A percentile compares a stretch with the other conserved stretches of the same genome.
These are phyloP conservation scores for Stygiomarasmius scandens DNA, from an alignment of 1,284 basidiomycete genomes.

Conservation along the genomic window DNA sequence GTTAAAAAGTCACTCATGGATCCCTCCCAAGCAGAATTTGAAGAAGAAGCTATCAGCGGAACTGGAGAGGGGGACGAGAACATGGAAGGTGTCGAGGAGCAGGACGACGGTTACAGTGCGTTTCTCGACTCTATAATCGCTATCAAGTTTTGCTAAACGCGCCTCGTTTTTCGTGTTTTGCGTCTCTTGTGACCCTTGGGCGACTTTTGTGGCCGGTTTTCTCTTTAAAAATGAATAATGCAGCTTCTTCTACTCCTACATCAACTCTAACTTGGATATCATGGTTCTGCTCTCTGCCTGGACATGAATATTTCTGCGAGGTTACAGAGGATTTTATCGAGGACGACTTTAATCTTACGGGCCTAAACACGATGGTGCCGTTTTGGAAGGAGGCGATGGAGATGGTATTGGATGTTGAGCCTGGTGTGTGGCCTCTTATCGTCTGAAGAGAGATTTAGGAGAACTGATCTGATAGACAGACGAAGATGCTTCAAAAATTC, in stretches of 20 bases:
- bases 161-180: slow-evolving; percentile 16
- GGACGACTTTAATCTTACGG: slow-evolving; percentile 99
- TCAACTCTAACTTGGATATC: slow-evolving; percentile 94
- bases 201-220: slow-evolving; percentile 19
- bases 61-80: slow-evolving; percentile 63
- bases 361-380: slow-evolving; percentile 91
- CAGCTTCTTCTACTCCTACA: slow-evolving; percentile 83
- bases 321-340: slow-evolving; percentile 99
- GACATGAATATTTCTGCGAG: slow-evolving; percentile 99
- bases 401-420: slow-evolving; percentile 99
- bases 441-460: background rate
- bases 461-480: slow-evolving; percentile 45
- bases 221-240: slow-evolving; percentile 9
- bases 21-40: slow-evolving; percentile 48
- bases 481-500: slow-evolving; percentile 91
- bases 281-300: slow-evolving; percentile 98
- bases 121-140: slow-evolving; percentile 24
- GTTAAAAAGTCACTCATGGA: slow-evolving; percentile 25
- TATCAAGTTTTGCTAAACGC: slow-evolving; percentile 11
- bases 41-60: slow-evolving; percentile 53
- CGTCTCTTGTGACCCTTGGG: slow-evolving; percentile 16
- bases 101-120: slow-evolving; percentile 73
- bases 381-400: slow-evolving; percentile 99
- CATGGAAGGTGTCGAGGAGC: slow-evolving; percentile 70
- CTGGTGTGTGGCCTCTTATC: slow-evolving; percentile 61